Percentiles rank a stretch among this genome's conserved stretches.
Evolutionary conservation across 306 rosid species (phyloP).

Genomic region (Morella rubra): DNA sequence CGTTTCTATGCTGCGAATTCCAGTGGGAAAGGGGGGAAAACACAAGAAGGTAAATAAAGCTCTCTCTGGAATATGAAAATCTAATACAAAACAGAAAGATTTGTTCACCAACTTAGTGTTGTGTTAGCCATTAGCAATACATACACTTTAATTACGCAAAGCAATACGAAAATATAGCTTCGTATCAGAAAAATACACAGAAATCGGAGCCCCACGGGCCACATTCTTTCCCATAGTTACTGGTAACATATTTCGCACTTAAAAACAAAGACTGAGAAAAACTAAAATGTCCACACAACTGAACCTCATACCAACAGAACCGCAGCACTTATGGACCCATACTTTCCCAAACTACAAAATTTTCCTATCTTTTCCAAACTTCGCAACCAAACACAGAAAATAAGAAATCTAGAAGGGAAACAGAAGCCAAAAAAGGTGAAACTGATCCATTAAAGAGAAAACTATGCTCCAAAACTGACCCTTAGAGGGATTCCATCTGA

Average conservation of each 20-base stretch:
- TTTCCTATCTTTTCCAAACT: not conserved
- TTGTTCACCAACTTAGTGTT: not conserved
- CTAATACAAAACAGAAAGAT: not conserved
- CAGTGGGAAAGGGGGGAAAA: not conserved
- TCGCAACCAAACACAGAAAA: slow-evolving; percentile 2
- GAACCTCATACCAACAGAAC: not conserved
- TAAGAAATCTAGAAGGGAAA: not conserved
- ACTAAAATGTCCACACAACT: not conserved
- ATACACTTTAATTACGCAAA: not conserved
- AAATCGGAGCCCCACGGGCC: not conserved
- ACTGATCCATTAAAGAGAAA: not conserved
- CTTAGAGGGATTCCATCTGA: slow-evolving; percentile 78
- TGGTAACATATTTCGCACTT: not conserved
- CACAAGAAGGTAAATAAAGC: not conserved
- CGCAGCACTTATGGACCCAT: not conserved
- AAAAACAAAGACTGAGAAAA: not conserved
- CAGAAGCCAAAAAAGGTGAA: not conserved
- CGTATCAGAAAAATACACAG: not conserved
- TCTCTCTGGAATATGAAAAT: not conserved
- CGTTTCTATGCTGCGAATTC: not conserved
- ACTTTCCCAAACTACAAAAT: no score
- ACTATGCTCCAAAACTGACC: slow-evolving; percentile 42
- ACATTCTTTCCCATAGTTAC: not conserved
- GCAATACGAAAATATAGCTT: not conserved
- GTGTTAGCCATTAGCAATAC: not conserved